Conservation (phyloP, 2,329 filamentous ascomycete genomes). For the Fusarium buxicola region DNA sequence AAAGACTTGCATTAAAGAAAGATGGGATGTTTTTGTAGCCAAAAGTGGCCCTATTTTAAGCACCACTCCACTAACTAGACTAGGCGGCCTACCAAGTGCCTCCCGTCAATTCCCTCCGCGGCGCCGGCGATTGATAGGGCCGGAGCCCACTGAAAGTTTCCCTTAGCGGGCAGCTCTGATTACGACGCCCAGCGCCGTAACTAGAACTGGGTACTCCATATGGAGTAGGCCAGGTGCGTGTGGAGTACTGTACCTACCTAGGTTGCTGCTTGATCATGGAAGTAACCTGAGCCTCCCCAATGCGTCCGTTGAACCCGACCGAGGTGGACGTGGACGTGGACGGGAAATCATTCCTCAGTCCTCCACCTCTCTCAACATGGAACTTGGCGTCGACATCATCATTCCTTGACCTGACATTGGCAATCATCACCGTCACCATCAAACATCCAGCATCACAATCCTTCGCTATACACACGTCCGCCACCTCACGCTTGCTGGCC, state of each 20-base stretch:
- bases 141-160: background rate
- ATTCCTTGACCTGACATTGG: background rate
- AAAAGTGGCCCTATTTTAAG: background rate
- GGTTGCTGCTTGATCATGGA: background rate
- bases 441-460: background rate
- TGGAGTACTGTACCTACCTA: too few relatives aligned
- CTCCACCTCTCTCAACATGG: conserved; percentile 4
- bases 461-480: conserved; percentile 1
- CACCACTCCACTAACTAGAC: too few relatives aligned
- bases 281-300: background rate
- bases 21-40: too few relatives aligned
- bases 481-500: background rate
- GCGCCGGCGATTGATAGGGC: background rate
- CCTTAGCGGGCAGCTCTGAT: background rate
- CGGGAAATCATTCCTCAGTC: conserved; percentile 16
- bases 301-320: background rate
- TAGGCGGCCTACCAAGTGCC: background rate
- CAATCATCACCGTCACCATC: background rate
- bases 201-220: too few relatives aligned
- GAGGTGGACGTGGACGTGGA: background rate
- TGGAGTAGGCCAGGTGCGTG: too few relatives aligned
- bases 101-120: too few relatives aligned
- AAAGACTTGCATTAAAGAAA: too few relatives aligned
- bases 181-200: background rate
- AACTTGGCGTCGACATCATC: conserved; percentile 12